Conservation (phyloP, 306 rosid species). For the Glycine tomentella region DNA sequence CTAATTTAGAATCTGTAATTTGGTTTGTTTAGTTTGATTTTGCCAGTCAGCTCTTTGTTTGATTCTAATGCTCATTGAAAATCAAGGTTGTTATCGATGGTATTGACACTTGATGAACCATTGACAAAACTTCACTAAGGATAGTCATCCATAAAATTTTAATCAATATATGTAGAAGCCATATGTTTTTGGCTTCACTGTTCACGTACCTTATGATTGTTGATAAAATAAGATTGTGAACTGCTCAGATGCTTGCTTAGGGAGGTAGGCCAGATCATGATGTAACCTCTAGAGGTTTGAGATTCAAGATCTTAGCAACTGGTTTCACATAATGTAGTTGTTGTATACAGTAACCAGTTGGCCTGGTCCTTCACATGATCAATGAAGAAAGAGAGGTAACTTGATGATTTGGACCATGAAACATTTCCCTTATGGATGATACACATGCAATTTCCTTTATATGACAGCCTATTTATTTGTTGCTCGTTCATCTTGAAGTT, state of each 20-base stretch:
- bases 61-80: slow-evolving; percentile 17
- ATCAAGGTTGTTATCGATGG: slow-evolving; percentile 10
- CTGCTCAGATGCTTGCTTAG: slow-evolving; percentile 34
- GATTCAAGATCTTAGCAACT: slow-evolving; percentile 31
- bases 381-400: slow-evolving; percentile 16
- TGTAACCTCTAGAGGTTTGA: slow-evolving; percentile 42
- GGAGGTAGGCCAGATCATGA: slow-evolving; percentile 34
- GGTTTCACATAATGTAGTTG: slow-evolving; percentile 27
- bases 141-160: slow-evolving; percentile 13
- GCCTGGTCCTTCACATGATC: slow-evolving; percentile 33
- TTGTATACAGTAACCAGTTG: slow-evolving; percentile 36
- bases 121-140: slow-evolving; percentile 1
- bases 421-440: slow-evolving; percentile 12
- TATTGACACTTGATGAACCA: background rate
- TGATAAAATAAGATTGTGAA: slow-evolving; percentile 28
- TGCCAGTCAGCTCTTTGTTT: slow-evolving; percentile 1
- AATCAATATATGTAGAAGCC: slow-evolving; percentile 14
- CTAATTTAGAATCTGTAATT: slow-evolving; percentile 7
- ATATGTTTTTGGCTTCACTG: slow-evolving; percentile 38
- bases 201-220: slow-evolving; percentile 24
- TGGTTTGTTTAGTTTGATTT: slow-evolving; percentile 29
- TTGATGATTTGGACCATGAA: slow-evolving; percentile 39
- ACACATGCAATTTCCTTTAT: slow-evolving; percentile 43
- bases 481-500: slow-evolving; percentile 29
- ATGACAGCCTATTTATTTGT: slow-evolving; percentile 31